Percentiles rank a stretch among this genome's conserved stretches.
Conservation (phyloP, 31 red algal genomes). For the Bonnemaisonia californica region DNA sequence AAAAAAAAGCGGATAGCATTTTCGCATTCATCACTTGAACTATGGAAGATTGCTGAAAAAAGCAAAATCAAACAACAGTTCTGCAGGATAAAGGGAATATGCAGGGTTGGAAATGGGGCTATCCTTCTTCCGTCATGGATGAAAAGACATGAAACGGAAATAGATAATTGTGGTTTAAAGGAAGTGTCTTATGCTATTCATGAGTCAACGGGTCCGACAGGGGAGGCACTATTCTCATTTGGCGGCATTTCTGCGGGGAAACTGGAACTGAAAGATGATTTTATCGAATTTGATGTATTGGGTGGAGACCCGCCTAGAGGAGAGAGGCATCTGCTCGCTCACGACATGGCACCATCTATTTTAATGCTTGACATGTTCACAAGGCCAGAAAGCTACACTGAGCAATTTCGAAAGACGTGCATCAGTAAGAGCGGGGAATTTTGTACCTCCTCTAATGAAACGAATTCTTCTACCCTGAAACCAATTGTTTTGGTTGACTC, state of each 20-base stretch:
- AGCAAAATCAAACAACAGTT: slow-evolving; percentile 10
- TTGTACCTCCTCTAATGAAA: slow-evolving; percentile 7
- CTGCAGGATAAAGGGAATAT: slow-evolving; percentile 52
- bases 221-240: background rate
- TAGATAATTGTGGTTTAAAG: slow-evolving; percentile 50
- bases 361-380: slow-evolving; percentile 59
- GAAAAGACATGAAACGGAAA: slow-evolving; percentile 38
- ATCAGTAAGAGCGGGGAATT: background rate
- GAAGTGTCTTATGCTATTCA: slow-evolving; percentile 32
- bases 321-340: slow-evolving; percentile 36
- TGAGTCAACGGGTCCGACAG: background rate
- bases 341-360: slow-evolving; percentile 54
- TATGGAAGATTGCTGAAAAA: background rate
- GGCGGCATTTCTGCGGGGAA: background rate
- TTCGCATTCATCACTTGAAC: background rate
- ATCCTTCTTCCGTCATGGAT: slow-evolving; percentile 71
- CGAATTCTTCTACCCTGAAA: slow-evolving; percentile 16
- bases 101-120: slow-evolving; percentile 65
- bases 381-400: slow-evolving; percentile 12
- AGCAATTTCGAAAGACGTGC: slow-evolving; percentile 9
- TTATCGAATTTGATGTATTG: slow-evolving; percentile 50
- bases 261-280: slow-evolving; percentile 42
- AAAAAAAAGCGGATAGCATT: background rate
- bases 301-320: slow-evolving; percentile 56
- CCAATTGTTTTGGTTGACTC: slow-evolving; percentile 55